A percentile compares a stretch with the other conserved stretches of the same genome.
phyloP scores from a whole-genome alignment of 805 yeast genomes.

The Saccharomyces kudriavzevii region DNA sequence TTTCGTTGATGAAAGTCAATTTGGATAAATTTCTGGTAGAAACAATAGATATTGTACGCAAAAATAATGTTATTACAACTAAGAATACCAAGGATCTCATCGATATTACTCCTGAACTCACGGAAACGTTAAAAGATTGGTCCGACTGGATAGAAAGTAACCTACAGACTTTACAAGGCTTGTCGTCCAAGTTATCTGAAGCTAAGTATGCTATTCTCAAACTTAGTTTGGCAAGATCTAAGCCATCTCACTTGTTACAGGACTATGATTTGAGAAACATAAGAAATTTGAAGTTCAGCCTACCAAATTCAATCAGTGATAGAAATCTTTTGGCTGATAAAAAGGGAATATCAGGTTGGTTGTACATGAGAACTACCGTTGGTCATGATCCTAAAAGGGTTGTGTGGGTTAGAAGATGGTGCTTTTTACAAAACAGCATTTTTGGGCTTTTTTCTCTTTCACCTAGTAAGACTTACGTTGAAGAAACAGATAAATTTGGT shows the following conservation, averaged over 20 bases:
- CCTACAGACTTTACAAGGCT: neutral
- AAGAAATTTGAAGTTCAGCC: neutral
- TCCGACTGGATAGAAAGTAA: neutral
- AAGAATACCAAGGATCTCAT: slow-evolving; percentile 11
- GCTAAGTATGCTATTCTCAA: neutral
- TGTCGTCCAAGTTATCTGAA: neutral
- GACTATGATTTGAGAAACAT: neutral
- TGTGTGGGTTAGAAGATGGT: slow-evolving; percentile 79
- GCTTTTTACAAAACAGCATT: slow-evolving; percentile 65
- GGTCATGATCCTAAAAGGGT: slow-evolving; percentile 45
- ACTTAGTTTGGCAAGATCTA: neutral
- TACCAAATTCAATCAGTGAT: neutral
- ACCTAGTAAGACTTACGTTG: slow-evolving; percentile 62
- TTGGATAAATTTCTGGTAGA: slow-evolving; percentile 17
- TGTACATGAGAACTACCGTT: slow-evolving; percentile 59
- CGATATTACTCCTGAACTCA: slow-evolving; percentile 7
- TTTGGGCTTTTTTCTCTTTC: slow-evolving; percentile 71
- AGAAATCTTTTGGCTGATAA: neutral
- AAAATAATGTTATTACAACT: slow-evolving; percentile 22
- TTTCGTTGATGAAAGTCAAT: slow-evolving; percentile 29
- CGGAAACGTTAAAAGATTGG: neutral
- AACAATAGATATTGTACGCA: slow-evolving; percentile 8
- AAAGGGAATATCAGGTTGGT: slow-evolving; percentile 73
- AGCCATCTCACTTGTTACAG: neutral
- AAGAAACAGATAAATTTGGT: slow-evolving; percentile 83